Percentiles rank a stretch among this genome's conserved stretches.
These are phyloP conservation scores for Sarocladiaceae sp. DNA, from an alignment of 2,329 filamentous ascomycete genomes.

Conservation along the genomic window DNA sequence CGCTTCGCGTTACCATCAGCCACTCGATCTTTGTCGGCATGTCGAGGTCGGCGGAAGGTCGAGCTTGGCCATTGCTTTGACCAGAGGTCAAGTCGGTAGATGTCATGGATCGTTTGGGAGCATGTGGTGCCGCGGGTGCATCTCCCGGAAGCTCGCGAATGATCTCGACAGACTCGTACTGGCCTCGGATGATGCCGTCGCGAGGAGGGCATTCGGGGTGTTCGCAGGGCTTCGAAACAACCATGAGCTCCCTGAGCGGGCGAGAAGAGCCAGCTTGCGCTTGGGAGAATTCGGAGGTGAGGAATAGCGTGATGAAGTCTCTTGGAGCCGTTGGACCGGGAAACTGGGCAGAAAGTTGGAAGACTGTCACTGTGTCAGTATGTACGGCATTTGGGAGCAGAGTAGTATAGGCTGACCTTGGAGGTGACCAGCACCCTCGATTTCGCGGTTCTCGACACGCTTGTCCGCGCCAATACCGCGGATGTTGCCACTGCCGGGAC, in stretches of 20 bases:
- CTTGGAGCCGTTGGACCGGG: slow-evolving; percentile 80
- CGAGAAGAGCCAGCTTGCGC: slow-evolving; percentile 21
- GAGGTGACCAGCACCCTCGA: slow-evolving; percentile 53
- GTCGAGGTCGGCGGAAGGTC: slow-evolving; percentile 15
- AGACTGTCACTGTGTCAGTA: slow-evolving; percentile 46
- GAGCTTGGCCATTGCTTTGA: slow-evolving; percentile 9
- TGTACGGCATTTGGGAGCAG: no score
- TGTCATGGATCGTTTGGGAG: slow-evolving; percentile 25
- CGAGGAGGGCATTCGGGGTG: slow-evolving; percentile 68
- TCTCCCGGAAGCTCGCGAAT: slow-evolving; percentile 72
- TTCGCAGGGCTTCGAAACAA: slow-evolving; percentile 77
- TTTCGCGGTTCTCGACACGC: slow-evolving; percentile 56
- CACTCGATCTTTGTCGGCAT: slow-evolving; percentile 61
- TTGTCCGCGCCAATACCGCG: slow-evolving; percentile 80
- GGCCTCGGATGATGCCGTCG: slow-evolving; percentile 70
- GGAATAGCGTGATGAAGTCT: slow-evolving; percentile 77
- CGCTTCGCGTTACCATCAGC: slow-evolving; percentile 87
- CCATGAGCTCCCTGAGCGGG: slow-evolving; percentile 67
- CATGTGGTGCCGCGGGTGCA: slow-evolving; percentile 27
- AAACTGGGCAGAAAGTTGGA: slow-evolving; percentile 82
- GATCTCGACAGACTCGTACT: slow-evolving; percentile 88
- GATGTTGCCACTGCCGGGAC: slow-evolving; percentile 67
- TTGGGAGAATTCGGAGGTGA: slow-evolving; percentile 56
- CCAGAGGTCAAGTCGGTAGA: slow-evolving; percentile 23
- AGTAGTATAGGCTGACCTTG: slow-evolving; percentile 41